Evolutionary conservation across 148 eudicot genomes (phyloP).

Genomic region (Polygonum aviculare): DNA sequence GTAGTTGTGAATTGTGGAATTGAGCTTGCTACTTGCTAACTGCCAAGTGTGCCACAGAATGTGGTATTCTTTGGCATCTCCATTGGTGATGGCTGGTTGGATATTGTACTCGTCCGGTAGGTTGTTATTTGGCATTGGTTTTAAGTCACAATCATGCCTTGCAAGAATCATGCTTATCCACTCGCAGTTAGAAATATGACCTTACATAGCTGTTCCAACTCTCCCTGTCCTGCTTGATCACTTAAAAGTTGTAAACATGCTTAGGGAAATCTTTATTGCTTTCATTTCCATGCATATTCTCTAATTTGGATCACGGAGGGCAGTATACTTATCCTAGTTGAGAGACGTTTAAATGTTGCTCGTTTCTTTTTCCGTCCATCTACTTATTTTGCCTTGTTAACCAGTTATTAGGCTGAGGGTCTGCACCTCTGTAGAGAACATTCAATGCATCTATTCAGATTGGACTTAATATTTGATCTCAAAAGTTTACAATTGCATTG

Average conservation of each 20-base stretch:
- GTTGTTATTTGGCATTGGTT: not conserved
- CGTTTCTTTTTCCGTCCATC: not conserved
- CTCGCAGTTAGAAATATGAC: not conserved
- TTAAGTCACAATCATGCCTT: not conserved
- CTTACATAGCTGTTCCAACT: no score
- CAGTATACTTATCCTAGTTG: not conserved
- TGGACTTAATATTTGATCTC: not conserved
- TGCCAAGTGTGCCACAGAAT: not conserved
- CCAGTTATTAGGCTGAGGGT: not conserved
- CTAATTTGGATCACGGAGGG: not conserved
- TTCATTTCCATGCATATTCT: not conserved
- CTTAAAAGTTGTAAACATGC: not conserved
- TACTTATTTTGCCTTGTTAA: not conserved
- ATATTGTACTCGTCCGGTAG: not conserved
- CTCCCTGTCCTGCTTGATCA: not conserved
- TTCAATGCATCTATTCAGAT: not conserved
- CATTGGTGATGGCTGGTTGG: not conserved
- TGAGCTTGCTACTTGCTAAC: not conserved
- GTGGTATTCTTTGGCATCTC: not conserved
- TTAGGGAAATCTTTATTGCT: not conserved
- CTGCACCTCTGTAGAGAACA: not conserved
- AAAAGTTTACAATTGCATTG: not conserved
- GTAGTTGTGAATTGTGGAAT: no score
- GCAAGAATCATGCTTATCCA: not conserved
- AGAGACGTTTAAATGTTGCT: not conserved